Conservation (phyloP, 1,139 yeast genomes). For the Saccharomyces hybrid region DNA sequence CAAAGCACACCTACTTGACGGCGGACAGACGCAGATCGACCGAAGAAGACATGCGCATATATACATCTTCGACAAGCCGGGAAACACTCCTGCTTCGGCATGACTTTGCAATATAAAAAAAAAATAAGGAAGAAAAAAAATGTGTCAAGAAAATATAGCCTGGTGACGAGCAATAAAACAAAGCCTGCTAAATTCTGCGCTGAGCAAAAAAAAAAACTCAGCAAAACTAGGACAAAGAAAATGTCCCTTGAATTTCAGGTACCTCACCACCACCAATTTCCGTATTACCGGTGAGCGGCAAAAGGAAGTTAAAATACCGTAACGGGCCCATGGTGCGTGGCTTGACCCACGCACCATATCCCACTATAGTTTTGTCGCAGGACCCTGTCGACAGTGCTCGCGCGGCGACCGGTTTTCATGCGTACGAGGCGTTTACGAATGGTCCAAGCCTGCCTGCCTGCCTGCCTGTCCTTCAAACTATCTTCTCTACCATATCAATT, state of each 20-base stretch:
- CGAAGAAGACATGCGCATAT: background rate
- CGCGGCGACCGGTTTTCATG: background rate
- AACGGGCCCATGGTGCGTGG: background rate
- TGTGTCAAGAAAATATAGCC: background rate
- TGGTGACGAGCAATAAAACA: background rate
- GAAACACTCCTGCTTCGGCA: background rate
- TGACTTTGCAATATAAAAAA: background rate
- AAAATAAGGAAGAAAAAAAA: background rate
- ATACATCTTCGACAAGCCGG: background rate
- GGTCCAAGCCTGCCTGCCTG: background rate
- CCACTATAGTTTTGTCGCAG: background rate
- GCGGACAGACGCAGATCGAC: background rate
- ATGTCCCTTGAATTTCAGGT: background rate
- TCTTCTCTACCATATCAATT: background rate
- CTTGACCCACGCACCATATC: background rate
- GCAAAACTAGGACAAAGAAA: background rate
- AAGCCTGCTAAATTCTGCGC: background rate
- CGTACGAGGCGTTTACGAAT: background rate
- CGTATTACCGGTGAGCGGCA: background rate
- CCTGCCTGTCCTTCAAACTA: background rate
- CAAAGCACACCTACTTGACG: background rate
- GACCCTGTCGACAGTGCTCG: background rate
- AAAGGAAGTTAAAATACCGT: background rate
- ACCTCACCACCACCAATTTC: background rate
- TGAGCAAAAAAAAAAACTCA: background rate